Conservation (phyloP, 2,329 filamentous ascomycete species). For the Byssoonygena ceratinophila region DNA sequence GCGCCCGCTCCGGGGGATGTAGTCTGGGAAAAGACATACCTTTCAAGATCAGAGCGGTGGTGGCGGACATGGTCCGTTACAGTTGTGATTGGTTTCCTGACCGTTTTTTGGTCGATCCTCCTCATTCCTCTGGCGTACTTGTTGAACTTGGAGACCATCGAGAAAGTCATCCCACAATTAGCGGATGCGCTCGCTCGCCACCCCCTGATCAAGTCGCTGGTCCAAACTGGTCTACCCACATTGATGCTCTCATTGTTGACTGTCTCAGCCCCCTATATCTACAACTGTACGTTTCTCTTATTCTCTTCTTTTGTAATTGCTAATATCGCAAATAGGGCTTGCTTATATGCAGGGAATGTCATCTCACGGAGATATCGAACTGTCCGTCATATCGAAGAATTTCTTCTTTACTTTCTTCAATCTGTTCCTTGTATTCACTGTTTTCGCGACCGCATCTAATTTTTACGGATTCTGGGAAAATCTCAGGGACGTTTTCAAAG, state of each 20-base stretch:
- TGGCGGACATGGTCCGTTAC: conserved; percentile 76
- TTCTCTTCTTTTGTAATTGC: not conserved
- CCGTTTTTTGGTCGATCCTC: conserved; percentile 77
- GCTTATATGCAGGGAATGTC: conserved; percentile 90
- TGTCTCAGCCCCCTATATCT: conserved; percentile 81
- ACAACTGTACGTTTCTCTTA: conserved; percentile 56
- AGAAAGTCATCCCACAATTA: conserved; percentile 59
- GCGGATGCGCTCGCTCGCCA: conserved; percentile 58
- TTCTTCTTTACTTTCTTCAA: conserved; percentile 99
- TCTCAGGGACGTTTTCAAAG: conserved; percentile 62
- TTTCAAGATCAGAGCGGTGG: conserved; percentile 62
- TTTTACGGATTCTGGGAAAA: conserved; percentile 56
- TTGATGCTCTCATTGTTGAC: conserved; percentile 77
- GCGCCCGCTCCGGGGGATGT: conserved; percentile 85
- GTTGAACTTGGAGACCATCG: conserved; percentile 70
- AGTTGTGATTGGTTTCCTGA: conserved; percentile 67
- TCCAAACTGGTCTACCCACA: conserved; percentile 81
- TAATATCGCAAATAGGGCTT: conserved; percentile 41
- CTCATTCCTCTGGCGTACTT: conserved; percentile 69
- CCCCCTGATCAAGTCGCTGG: conserved; percentile 59
- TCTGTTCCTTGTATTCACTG: conserved; percentile 88
- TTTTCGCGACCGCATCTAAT: conserved; percentile 68
- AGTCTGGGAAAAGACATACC: conserved; percentile 91
- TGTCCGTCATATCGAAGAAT: conserved; percentile 94
- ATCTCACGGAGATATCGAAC: conserved; percentile 83